Percentiles rank a stretch among this genome's conserved stretches.
Evolutionary conservation across 768 basidiomycete species (phyloP).

Genomic region (Sutorius australiensis): DNA sequence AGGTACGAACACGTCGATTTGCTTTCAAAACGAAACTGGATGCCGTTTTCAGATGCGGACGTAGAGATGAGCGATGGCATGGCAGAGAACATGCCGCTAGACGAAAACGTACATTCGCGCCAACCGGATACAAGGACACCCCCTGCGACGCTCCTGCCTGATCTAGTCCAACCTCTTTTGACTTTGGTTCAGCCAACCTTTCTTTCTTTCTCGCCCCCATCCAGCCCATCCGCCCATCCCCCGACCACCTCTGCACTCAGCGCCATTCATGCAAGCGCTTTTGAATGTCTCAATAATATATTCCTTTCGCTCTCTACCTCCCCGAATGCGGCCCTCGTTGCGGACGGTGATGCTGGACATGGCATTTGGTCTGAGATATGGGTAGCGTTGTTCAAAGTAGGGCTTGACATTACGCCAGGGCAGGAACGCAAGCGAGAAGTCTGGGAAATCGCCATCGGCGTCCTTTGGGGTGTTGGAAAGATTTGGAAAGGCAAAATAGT

Average conservation of each 20-base stretch:
- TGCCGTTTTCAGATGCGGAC: constrained; percentile 42
- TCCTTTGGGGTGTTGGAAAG: constrained; percentile 83
- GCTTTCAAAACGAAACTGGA: constrained; percentile 17
- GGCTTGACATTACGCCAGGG: constrained; percentile 55
- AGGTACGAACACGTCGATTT: constrained; percentile 20
- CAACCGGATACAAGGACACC: constrained; percentile 29
- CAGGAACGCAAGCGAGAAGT: constrained; percentile 70
- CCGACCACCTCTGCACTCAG: constrained; percentile 85
- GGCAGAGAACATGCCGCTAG: constrained; percentile 22
- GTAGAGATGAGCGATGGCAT: constrained; percentile 35
- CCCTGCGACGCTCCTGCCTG: constrained; percentile 41
- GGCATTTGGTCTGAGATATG: constrained; percentile 66
- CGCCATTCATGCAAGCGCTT: constrained; percentile 76
- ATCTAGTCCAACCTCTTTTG: constrained; percentile 66
- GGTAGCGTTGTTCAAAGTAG: constrained; percentile 55
- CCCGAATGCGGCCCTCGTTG: constrained; percentile 38
- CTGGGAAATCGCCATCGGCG: constrained; percentile 78
- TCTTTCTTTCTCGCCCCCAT: constrained; percentile 77
- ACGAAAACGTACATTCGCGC: constrained; percentile 15
- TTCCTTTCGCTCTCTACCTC: constrained; percentile 67
- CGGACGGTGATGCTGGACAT: constrained; percentile 47
- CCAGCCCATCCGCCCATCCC: constrained; percentile 70
- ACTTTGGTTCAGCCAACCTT: constrained; percentile 68
- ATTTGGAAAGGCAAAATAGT: constrained; percentile 71
- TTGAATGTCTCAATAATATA: constrained; percentile 89